Conservation (phyloP, 495 filamentous ascomycete genomes). For the Daldinia vernicosa region DNA sequence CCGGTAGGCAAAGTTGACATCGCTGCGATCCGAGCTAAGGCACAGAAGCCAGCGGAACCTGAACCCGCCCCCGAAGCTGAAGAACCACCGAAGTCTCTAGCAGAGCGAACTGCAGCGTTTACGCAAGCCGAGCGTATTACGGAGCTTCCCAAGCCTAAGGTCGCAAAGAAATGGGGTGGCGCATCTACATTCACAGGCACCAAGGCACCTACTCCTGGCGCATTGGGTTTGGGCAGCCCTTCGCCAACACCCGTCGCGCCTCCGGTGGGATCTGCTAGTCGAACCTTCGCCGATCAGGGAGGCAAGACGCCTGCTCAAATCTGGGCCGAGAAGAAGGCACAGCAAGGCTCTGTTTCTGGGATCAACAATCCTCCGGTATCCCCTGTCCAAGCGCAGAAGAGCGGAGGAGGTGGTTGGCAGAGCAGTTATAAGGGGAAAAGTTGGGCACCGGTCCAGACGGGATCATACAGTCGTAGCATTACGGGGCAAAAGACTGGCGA, state of each 20-base stretch:
- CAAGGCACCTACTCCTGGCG: slow-evolving; percentile 81
- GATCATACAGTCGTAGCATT: slow-evolving; percentile 70
- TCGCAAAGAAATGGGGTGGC: slow-evolving; percentile 84
- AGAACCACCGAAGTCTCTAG: slow-evolving; percentile 63
- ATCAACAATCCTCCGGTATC: slow-evolving; percentile 56
- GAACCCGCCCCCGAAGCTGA: slow-evolving; percentile 55
- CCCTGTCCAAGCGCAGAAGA: slow-evolving; percentile 70
- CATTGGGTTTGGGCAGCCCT: slow-evolving; percentile 63
- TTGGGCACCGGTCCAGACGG: slow-evolving; percentile 84
- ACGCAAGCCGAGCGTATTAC: slow-evolving; percentile 80
- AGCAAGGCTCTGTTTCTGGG: slow-evolving; percentile 67
- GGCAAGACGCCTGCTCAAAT: slow-evolving; percentile 96
- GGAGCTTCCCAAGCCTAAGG: slow-evolving; percentile 89
- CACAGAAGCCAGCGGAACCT: slow-evolving; percentile 67
- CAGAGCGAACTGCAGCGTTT: slow-evolving; percentile 74
- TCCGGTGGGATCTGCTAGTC: slow-evolving; percentile 80
- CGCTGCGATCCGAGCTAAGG: slow-evolving; percentile 83
- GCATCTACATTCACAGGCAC: slow-evolving; percentile 81
- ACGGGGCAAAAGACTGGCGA: slow-evolving; percentile 68
- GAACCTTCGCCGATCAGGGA: slow-evolving; percentile 92
- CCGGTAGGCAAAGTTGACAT: slow-evolving; percentile 96
- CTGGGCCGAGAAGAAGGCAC: slow-evolving; percentile 96
- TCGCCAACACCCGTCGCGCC: slow-evolving; percentile 58
- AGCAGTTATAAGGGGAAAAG: slow-evolving; percentile 88
- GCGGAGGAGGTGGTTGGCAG: slow-evolving; percentile 80